A percentile compares a stretch with the other conserved stretches of the same genome.
Conservation (phyloP, 139 green algal genomes). For the Astrephomene gubernaculifera region DNA sequence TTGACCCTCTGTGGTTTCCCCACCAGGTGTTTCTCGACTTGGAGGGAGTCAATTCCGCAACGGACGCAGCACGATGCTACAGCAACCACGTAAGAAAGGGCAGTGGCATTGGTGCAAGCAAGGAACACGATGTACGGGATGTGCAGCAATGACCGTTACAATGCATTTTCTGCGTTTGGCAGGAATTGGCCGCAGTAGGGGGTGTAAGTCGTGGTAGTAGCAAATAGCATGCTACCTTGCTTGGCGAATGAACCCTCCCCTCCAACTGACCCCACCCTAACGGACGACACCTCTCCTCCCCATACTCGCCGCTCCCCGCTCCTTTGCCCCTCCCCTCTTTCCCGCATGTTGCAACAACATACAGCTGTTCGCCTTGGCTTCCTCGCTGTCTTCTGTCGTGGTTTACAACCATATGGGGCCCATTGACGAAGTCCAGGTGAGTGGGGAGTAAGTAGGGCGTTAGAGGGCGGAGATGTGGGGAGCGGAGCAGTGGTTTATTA, state of each 20-base stretch:
- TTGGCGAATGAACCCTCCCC: neutral
- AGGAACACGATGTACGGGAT: too few relatives aligned
- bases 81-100: too few relatives aligned
- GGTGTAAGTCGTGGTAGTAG: neutral
- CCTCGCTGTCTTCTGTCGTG: conserved; percentile 92
- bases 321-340: neutral
- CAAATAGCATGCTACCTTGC: neutral
- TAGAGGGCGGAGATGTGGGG: neutral
- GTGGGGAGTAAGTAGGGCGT: neutral
- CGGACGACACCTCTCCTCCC: too few relatives aligned
- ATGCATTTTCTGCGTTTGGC: neutral
- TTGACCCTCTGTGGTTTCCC: too few relatives aligned
- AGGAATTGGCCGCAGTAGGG: neutral
- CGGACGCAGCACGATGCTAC: too few relatives aligned
- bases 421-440: conserved; percentile 89
- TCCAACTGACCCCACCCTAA: neutral
- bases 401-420: conserved; percentile 92
- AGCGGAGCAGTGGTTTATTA: neutral
- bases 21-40: too few relatives aligned
- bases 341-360: neutral
- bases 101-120: too few relatives aligned
- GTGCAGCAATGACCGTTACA: too few relatives aligned
- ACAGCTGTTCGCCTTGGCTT: conserved; percentile 94
- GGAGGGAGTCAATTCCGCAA: too few relatives aligned
- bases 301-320: too few relatives aligned